Evolutionary conservation across 768 basidiomycete species (phyloP).

Genomic region (Terana coerulea): DNA sequence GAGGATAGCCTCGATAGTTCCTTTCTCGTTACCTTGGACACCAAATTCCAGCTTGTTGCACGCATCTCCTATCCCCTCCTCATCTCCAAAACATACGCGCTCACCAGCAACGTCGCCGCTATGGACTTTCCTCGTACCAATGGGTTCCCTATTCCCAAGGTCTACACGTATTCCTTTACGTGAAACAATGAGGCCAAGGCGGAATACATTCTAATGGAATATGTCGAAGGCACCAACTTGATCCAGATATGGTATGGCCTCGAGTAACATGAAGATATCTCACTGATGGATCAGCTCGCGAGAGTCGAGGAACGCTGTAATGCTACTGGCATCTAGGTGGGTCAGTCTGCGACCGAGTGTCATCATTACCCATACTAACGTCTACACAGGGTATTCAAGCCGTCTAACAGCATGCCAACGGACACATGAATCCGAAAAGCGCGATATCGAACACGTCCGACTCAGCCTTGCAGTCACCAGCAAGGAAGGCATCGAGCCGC

Average conservation of each 20-base stretch:
- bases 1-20: slow-evolving; percentile 33
- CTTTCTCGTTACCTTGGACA: slow-evolving; percentile 28
- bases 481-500: no score
- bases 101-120: slow-evolving; percentile 25
- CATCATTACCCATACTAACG: no score
- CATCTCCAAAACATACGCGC: slow-evolving; percentile 18
- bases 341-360: no score
- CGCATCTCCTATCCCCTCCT: slow-evolving; percentile 22
- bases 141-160: slow-evolving; percentile 22
- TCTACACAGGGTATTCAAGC: no score
- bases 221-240: slow-evolving; percentile 4
- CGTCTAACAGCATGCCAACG: no score
- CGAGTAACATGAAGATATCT: slow-evolving; percentile 3
- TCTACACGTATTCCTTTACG: slow-evolving; percentile 20
- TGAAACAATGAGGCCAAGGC: slow-evolving; percentile 10
- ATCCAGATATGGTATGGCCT: slow-evolving; percentile 12
- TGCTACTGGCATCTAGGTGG: no score
- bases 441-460: no score
- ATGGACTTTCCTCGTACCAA: slow-evolving; percentile 19
- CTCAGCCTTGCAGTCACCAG: no score
- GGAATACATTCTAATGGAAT: slow-evolving; percentile 15
- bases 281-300: slow-evolving; percentile 5
- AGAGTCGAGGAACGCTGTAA: slow-evolving; percentile 5
- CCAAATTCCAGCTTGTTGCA: slow-evolving; percentile 20
- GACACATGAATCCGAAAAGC: no score